Evolutionary conservation across 805 yeast species (phyloP).

Genomic region (Pichia occidentalis): DNA sequence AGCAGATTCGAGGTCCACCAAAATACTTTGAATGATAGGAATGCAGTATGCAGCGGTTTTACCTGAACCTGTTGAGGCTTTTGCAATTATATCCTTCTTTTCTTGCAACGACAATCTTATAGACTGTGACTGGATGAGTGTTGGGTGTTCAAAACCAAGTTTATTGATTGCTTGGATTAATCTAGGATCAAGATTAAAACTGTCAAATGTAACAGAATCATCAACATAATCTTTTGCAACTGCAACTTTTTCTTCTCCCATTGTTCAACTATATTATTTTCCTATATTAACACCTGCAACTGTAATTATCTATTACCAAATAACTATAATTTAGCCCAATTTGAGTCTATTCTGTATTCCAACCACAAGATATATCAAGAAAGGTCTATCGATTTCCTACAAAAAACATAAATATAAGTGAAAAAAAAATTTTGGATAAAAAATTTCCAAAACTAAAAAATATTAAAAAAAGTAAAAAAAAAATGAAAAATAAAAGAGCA

Average conservation of each 20-base stretch:
- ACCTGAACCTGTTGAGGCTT: conserved; percentile 94
- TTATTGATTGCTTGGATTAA: conserved; percentile 76
- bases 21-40: conserved; percentile 76
- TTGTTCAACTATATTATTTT: no score
- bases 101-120: conserved; percentile 88
- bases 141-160: conserved; percentile 78
- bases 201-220: conserved; percentile 62
- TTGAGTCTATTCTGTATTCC: no score
- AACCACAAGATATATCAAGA: no score
- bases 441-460: no score
- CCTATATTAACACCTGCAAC: no score
- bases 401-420: no score
- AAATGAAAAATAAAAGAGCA: no score
- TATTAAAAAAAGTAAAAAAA: no score
- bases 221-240: conserved; percentile 68
- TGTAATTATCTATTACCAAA: no score
- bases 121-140: conserved; percentile 85
- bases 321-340: no score
- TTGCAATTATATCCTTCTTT: conserved; percentile 85
- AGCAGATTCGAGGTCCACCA: conserved; percentile 34
- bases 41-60: conserved; percentile 87
- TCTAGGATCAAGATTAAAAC: conserved; percentile 76
- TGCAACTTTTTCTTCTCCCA: conserved; percentile 29
- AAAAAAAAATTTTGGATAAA: no score
- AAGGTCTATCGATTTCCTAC: no score